Percentiles rank a stretch among this genome's conserved stretches.
These are phyloP conservation scores for Gillenia trifoliata DNA, from an alignment of 306 rosid genomes.

Conservation along the genomic window DNA sequence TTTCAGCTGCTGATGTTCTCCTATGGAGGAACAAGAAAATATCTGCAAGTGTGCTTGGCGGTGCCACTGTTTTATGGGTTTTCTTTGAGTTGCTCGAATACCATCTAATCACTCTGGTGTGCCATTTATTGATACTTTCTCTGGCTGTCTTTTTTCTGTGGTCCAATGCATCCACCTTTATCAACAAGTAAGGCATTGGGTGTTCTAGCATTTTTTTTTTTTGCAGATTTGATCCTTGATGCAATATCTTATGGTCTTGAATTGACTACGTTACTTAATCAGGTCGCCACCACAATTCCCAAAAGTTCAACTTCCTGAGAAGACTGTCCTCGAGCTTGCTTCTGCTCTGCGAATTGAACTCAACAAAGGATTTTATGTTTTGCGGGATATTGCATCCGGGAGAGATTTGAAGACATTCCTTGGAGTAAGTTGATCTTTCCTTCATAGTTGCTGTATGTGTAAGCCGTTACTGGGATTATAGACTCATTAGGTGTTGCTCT, in stretches of 20 bases:
- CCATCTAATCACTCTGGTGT: constrained; percentile 62
- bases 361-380: constrained; percentile 38
- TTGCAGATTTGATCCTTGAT: neutral
- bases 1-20: constrained; percentile 86
- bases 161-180: constrained; percentile 63
- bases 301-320: constrained; percentile 47
- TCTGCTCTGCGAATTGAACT: constrained; percentile 49
- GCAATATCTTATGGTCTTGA: constrained; percentile 17
- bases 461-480: neutral
- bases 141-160: constrained; percentile 55
- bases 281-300: constrained; percentile 71
- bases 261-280: constrained; percentile 10
- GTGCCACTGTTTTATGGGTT: constrained; percentile 69
- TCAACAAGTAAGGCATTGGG: constrained; percentile 56
- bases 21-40: constrained; percentile 78
- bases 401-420: constrained; percentile 68
- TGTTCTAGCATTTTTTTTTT: neutral
- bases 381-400: constrained; percentile 64
- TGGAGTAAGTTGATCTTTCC: constrained; percentile 39
- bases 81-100: constrained; percentile 70
- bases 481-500: neutral
- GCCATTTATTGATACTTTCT: constrained; percentile 60
- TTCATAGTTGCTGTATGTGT: neutral
- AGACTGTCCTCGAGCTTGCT: constrained; percentile 38
- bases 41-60: constrained; percentile 60